Evolutionary conservation across 257 asterid species (phyloP).

Genomic region (Capsicum baccatum): DNA sequence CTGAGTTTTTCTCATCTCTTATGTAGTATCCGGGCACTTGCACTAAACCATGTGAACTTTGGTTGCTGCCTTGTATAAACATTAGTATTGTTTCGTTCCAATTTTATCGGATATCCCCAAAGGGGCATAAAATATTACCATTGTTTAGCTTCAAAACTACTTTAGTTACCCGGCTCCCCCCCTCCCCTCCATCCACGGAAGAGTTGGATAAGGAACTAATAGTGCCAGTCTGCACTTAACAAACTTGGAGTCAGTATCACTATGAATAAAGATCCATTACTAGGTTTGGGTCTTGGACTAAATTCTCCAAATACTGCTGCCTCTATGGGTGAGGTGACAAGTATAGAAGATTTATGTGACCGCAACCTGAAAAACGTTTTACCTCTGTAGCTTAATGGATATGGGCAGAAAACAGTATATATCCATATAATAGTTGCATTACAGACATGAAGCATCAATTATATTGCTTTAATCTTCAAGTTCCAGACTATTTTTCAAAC

Average conservation of each 20-base stretch:
- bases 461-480: background rate
- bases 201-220: background rate
- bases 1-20: background rate
- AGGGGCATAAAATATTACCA: no score
- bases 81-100: no score
- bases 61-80: background rate
- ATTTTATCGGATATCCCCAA: no score
- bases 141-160: no score
- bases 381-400: background rate
- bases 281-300: no score
- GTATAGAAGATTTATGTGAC: no score
- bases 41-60: background rate
- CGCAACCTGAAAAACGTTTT: no score
- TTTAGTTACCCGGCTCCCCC: background rate
- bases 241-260: no score
- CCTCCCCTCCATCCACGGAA: background rate
- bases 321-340: no score
- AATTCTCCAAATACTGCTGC: background rate
- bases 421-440: background rate
- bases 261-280: no score
- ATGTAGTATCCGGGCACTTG: background rate
- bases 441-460: background rate
- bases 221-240: no score
- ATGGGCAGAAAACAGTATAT: background rate
- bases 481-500: background rate